Base-by-base conservation (phyloP, 1,284 basidiomycete species). In the Pterulicium gracile region DNA sequence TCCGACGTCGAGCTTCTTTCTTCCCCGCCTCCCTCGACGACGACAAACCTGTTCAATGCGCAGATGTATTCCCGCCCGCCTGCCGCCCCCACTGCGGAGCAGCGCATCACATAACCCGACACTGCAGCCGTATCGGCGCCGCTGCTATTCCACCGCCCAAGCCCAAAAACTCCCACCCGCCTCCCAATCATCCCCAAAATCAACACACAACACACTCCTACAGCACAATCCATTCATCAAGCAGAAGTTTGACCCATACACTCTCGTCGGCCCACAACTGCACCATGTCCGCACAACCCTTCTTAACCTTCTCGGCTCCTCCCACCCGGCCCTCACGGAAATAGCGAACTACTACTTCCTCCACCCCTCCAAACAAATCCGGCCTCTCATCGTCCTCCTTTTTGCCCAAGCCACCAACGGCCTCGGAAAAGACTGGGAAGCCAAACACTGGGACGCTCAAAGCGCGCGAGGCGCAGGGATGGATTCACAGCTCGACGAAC, bases 311-410 rank as follows among this genome's bases (percentile, higher is more conserved):
- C 72, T 92, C 18, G 88, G 87, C 15, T 82, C 81, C 4, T 80
- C 82, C 12, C 81, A 90, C 56, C 81, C 86, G 3, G 72, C 76
- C 2, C 73, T 92, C 47, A 80, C 86, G 51, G 73, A 81, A 34
- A 80, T 91, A 47, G 87, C 88, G 1, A 79, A 88, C 49, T 91
- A 91, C 64, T 91, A 92, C 65, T 90, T 91, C 60, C 70, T 81
- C 50, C 74, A 77, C 45, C 73, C 77, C 3, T 80, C 81, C 7
- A 91, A 92, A 60, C 86, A 90, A 57, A 70, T 92, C n/a, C 73
- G 89, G 10, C 88, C 89, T 2, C 68, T 89, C 53, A 73, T 92
- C 48, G 84, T 92, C 20, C 71, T 92, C 21, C 73, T 92, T 46
- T 86, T 91, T 64, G 66, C 79, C 19, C 78, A 82, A 52, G 89